Evolutionary conservation across 2,329 filamentous ascomycete species (phyloP), one percentile per base, ranked within the genome.

Genomic region (Botrytis pseudocinerea): DNA sequence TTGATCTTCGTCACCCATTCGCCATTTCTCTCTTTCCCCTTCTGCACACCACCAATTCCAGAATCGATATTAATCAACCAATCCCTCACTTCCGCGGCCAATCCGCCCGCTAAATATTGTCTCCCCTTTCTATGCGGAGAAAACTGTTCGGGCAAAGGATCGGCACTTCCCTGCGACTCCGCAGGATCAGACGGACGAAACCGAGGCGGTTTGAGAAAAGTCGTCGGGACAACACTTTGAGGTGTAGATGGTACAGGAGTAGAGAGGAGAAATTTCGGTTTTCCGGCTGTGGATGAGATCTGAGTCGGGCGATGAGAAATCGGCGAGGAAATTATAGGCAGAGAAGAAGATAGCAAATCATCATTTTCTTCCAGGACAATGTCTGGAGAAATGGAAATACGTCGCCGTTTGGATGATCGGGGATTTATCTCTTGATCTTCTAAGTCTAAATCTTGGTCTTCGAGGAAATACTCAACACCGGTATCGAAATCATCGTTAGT

Each of bases 111-210:
- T 0, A 87, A 63, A 75, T 85, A 88, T 76, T 85, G 85, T 74
- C 85, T 82, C 0, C 83, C 83, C 73, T 83, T 84, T 40, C 85
- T 82, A 64, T 85, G 84, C 1, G 87, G 87, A 0, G 86, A 88
- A 78, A 89, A 89, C 57, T 84, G 82, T 59, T 87, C 85, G 0
- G 87, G 86, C 0, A 86, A 80, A 0, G 85, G 85, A 65, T 81
- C 79, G 14, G 25, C 14, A 35, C 74, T 69, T 20, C 72, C 60
- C 48, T 75, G 74, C 14, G 66, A 35, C n/a, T 76, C 73, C 0
- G 74, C 61, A 16, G 73, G 75, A 65, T 80, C 79, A 32, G 77
- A 77, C 9, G 79, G 79, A 35, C 78, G 77, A 65, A 82, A 82
- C 22, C 77, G 76, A 63, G 80, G 80, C 14, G 79, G 79, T 73